Percentiles rank a stretch among this genome's conserved stretches.
These are phyloP conservation scores for Mortierella antarctica DNA, from an alignment of 192 early-diverging fungal genomes.

Conservation along the genomic window DNA sequence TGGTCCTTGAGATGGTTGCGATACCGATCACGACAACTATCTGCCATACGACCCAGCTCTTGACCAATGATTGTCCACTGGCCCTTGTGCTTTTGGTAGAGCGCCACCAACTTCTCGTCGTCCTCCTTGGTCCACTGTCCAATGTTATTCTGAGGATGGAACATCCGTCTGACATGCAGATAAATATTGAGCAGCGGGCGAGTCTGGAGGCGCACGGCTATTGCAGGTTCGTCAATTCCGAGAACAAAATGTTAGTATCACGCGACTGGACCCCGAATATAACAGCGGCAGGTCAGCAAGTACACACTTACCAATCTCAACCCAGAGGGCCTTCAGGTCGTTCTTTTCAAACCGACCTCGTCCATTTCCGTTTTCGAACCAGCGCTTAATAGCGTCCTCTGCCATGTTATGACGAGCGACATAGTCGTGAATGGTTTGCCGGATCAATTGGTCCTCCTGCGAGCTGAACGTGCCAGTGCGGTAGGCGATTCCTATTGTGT, in stretches of 20 bases:
- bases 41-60: conserved; percentile 36
- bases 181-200: conserved; percentile 36
- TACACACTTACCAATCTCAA: conserved; percentile 29
- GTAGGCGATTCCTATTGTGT: conserved; percentile 21
- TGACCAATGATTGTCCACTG: conserved; percentile 48
- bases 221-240: background rate
- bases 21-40: conserved; percentile 48
- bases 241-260: background rate
- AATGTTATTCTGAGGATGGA: conserved; percentile 43
- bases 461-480: conserved; percentile 13
- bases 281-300: background rate
- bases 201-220: conserved; percentile 28
- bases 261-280: background rate
- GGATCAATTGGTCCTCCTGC: conserved; percentile 26
- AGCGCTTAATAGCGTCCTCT: conserved; percentile 2
- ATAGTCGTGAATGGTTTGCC: conserved; percentile 32
- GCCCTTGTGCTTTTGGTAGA: conserved; percentile 26
- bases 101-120: conserved; percentile 29
- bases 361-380: conserved; percentile 8
- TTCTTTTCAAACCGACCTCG: conserved; percentile 8
- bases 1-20: conserved; percentile 26
- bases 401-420: conserved; percentile 12
- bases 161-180: conserved; percentile 34
- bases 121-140: conserved; percentile 46
- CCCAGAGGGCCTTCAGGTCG: conserved; percentile 43